Conservation (phyloP, 805 yeast genomes). For the Lipomyces spencermartinsiae region DNA sequence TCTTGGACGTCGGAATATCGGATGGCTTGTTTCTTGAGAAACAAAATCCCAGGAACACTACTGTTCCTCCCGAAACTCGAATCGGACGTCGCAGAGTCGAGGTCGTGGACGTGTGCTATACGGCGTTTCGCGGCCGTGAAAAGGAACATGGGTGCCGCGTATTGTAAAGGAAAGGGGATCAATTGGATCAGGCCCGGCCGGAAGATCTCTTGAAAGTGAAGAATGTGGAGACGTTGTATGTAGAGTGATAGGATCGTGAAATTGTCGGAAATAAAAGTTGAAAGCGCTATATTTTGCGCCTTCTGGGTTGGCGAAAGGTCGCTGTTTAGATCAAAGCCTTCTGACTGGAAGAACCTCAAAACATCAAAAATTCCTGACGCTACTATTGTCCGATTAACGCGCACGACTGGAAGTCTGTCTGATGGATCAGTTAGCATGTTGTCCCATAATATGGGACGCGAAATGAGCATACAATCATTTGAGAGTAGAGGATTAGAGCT, state of each 20-base stretch:
- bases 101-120: slow-evolving; percentile 27
- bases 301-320: slow-evolving; percentile 16
- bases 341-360: slow-evolving; percentile 31
- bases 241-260: slow-evolving; percentile 35
- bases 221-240: slow-evolving; percentile 38
- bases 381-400: slow-evolving; percentile 23
- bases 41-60: slow-evolving; percentile 25
- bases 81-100: slow-evolving; percentile 17
- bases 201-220: slow-evolving; percentile 32
- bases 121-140: slow-evolving; percentile 26
- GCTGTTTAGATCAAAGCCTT: slow-evolving; percentile 22
- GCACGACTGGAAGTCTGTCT: slow-evolving; percentile 30
- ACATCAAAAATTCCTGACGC: slow-evolving; percentile 36
- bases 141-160: slow-evolving; percentile 26
- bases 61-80: slow-evolving; percentile 1
- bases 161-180: slow-evolving; percentile 34
- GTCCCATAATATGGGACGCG: not conserved
- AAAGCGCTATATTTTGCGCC: slow-evolving; percentile 32
- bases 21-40: slow-evolving; percentile 23
- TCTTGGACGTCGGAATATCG: slow-evolving; percentile 6
- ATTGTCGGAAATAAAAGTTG: slow-evolving; percentile 26
- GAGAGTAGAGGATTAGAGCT: slow-evolving; percentile 35
- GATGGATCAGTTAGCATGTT: not conserved
- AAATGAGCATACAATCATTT: slow-evolving; percentile 22
- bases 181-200: slow-evolving; percentile 34